phyloP scores from a whole-genome alignment of 768 basidiomycete genomes.

The Suillus occidentalis region DNA sequence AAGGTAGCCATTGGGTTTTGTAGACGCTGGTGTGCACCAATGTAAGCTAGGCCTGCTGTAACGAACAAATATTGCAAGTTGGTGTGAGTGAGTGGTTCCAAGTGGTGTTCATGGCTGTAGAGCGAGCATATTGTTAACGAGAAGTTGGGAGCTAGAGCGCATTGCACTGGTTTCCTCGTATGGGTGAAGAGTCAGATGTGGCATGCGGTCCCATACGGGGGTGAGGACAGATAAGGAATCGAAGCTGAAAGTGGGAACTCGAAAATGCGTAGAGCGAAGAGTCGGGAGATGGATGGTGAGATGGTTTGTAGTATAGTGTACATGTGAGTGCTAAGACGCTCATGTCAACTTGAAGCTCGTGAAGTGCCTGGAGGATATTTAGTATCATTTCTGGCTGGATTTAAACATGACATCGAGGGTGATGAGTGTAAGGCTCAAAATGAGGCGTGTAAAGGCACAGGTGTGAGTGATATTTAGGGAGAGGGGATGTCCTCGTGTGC shows the following conservation, averaged over 20 bases:
- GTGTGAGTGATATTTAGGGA: neutral
- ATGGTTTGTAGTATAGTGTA: no score
- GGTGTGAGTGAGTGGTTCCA: constrained; percentile 15
- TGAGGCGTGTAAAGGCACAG: no score
- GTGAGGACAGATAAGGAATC: neutral
- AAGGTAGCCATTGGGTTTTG: neutral
- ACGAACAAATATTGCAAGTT: constrained; percentile 28
- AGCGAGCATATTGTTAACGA: neutral
- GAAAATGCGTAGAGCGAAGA: neutral
- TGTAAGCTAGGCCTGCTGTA: neutral
- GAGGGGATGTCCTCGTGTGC: neutral
- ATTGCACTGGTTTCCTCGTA: neutral
- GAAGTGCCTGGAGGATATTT: neutral
- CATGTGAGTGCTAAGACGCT: neutral
- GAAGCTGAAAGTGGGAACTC: neutral
- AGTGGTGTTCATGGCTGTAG: neutral
- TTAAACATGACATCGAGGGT: no score
- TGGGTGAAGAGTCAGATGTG: neutral
- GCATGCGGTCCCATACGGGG: neutral
- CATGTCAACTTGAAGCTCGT: neutral
- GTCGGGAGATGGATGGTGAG: neutral
- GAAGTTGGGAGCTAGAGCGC: neutral
- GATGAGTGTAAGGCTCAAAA: neutral
- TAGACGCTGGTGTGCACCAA: accelerated
- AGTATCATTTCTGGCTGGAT: neutral